Evolutionary conservation across 306 rosid species (phyloP).

Genomic region (Ormosia emarginata): DNA sequence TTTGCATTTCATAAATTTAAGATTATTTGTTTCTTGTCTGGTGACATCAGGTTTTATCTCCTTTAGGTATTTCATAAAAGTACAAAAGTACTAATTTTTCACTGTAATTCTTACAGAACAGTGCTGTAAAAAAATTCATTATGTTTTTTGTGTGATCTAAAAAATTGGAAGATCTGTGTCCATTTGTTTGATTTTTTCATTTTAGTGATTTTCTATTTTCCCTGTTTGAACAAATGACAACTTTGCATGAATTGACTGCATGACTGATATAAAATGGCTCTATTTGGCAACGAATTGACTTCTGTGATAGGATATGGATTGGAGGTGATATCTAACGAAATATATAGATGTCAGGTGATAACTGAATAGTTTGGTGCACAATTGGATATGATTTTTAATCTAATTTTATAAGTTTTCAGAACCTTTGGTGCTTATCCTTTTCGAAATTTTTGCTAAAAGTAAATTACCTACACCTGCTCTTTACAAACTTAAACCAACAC

Average conservation of each 20-base stretch:
- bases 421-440: not conserved
- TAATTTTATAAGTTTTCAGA: not conserved
- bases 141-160: too few relatives aligned
- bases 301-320: not conserved
- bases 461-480: not conserved
- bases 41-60: not conserved
- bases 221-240: not conserved
- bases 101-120: not conserved
- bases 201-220: not conserved
- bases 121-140: not conserved
- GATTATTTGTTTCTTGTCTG: not conserved
- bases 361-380: not conserved
- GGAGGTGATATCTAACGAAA: not conserved
- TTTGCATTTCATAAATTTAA: slow-evolving; percentile 5
- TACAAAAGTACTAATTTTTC: not conserved
- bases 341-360: not conserved
- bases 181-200: not conserved
- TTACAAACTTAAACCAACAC: not conserved
- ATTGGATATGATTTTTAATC: not conserved
- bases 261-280: not conserved
- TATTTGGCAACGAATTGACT: not conserved
- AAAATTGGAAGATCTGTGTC: not conserved
- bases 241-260: not conserved
- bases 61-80: not conserved
- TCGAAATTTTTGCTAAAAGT: not conserved